Conservation (phyloP, 192 early-diverging fungal species). For the Chytriomyces sp. region DNA sequence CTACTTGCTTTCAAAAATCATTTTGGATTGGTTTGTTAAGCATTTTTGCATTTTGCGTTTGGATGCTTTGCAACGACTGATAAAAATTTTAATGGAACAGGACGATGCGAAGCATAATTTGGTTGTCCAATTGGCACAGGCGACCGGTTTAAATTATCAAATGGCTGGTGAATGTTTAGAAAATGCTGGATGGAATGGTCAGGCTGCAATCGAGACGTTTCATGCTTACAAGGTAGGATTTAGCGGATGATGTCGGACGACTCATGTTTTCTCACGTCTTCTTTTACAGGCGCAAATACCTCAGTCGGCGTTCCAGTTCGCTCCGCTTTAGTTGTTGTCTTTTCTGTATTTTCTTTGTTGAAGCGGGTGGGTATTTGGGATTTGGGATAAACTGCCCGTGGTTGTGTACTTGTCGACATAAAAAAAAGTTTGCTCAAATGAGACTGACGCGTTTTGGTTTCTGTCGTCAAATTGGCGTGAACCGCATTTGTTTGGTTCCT, state of each 20-base stretch:
- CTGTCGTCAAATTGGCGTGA: too few species aligned
- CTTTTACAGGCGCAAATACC: slow-evolving; percentile 19
- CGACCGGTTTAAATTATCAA: slow-evolving; percentile 48
- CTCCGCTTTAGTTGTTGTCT: slow-evolving; percentile 9
- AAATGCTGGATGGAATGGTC: slow-evolving; percentile 39
- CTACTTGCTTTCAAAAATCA: slow-evolving; percentile 31
- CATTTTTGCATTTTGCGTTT: background rate
- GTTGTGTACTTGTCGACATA: too few species aligned
- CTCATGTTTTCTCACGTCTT: background rate
- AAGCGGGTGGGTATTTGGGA: too few species aligned
- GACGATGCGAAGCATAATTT: slow-evolving; percentile 35
- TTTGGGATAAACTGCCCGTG: too few species aligned
- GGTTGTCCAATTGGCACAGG: slow-evolving; percentile 38
- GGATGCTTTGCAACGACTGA: background rate
- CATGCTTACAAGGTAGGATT: slow-evolving; percentile 39
- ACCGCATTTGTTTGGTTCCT: too few species aligned
- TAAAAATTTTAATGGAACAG: slow-evolving; percentile 25
- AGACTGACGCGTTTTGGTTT: too few species aligned
- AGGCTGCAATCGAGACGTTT: slow-evolving; percentile 40
- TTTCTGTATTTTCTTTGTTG: background rate
- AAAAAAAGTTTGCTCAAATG: too few species aligned
- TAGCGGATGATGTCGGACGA: background rate
- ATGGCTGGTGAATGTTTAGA: slow-evolving; percentile 45
- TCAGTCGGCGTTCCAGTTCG: slow-evolving; percentile 19
- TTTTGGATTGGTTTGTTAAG: slow-evolving; percentile 34